Evolutionary conservation across 164 flowering plant genomes (phyloP), one percentile per base, ranked within the genome.

Genomic region (Dillenia suffruticosa): DNA sequence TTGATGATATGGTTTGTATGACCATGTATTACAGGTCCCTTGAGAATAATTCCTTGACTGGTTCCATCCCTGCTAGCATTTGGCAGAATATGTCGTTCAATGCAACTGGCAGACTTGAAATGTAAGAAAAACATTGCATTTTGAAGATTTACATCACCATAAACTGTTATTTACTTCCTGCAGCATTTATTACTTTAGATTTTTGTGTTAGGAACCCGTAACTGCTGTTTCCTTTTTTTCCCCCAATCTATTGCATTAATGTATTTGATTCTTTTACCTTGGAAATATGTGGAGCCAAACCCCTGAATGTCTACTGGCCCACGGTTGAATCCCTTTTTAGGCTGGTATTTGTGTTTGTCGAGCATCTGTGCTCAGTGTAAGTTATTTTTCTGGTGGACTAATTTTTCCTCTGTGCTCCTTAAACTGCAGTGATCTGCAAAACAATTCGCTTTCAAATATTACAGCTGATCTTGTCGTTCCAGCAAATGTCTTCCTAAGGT

Each of bases 381-480:
- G 22, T 19, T 19, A 19, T 19, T 19, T 19, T 19, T 1, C 22
- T 19, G 22, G 22, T 19, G 22, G 22, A 2, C 60, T 66, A 26
- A 17, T 46, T 58, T 49, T 51, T 51, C 40, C 51, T 50, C 14
- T 54, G 6, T 57, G 58, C 45, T 17, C n/a, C 68, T 51, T 56
- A n/a, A 47, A 57, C 54, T 79, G 80, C 89, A 89, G 98, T 68
- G 87, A 92, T 79, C 77, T 92, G 32, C 81, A 67, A 72, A 79
- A 88, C 64, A 92, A 92, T 71, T 63, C 49, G 5, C 72, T 92
- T 54, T 86, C 90, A 60, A 70, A 59, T 67, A 68, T 84, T 64
- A 54, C 63, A 3, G 86, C 83, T 19, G 63, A 51, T 52, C 74
- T 84, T 57, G 63, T 79, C 68, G 86, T 78, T 67, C 95, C 98